Conservation (phyloP, 164 flowering plant species). For the Protea cynaroides region DNA sequence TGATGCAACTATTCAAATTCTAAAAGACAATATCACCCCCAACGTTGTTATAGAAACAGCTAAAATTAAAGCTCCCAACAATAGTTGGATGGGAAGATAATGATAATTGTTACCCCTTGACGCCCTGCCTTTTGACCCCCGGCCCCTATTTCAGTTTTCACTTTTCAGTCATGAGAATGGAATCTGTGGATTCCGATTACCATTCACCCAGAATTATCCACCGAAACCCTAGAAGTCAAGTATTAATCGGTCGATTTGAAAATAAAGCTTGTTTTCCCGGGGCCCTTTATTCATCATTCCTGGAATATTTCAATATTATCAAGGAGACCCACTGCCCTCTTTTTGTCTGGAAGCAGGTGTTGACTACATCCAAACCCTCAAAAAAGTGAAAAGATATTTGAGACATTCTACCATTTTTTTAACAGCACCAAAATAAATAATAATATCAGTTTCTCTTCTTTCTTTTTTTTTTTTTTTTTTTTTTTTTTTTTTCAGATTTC, state of each 20-base stretch:
- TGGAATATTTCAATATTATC: slow-evolving; percentile 47
- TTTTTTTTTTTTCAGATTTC: too few species aligned
- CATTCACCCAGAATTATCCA: too few species aligned
- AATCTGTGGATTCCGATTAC: too few species aligned
- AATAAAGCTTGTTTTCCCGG: slow-evolving; percentile 15
- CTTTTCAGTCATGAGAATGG: too few species aligned
- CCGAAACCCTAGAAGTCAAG: too few species aligned
- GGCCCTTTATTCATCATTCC: slow-evolving; percentile 47
- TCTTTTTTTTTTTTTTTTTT: too few species aligned
- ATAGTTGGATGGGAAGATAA: background rate
- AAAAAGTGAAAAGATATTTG: background rate
- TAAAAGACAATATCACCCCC: background rate
- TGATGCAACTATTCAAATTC: background rate
- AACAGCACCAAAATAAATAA: too few species aligned
- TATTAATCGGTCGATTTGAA: too few species aligned
- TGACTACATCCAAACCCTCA: slow-evolving; percentile 27
- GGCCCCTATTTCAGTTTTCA: background rate
- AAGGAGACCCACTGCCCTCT: slow-evolving; percentile 41
- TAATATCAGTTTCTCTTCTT: too few species aligned
- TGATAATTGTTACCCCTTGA: too few species aligned
- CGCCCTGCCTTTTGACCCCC: too few species aligned
- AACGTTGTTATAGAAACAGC: background rate
- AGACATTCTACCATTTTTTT: background rate
- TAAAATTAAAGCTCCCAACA: background rate
- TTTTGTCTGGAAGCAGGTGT: slow-evolving; percentile 64